Evolutionary conservation across 306 rosid species (phyloP).

Genomic region (Fagus sylvatica): DNA sequence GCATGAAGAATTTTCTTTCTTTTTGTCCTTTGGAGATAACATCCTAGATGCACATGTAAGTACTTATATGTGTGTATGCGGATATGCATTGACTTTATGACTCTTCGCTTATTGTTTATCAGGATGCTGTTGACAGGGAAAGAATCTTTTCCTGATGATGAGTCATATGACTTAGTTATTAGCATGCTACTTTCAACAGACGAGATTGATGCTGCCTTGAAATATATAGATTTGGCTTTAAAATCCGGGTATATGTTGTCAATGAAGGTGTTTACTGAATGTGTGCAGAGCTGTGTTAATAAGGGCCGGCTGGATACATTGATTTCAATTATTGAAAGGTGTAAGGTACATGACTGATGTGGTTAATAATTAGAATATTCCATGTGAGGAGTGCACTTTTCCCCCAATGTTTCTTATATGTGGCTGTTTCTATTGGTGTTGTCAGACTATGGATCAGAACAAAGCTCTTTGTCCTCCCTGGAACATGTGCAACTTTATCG

Average conservation of each 20-base stretch:
- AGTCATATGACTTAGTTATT: slow-evolving; percentile 74
- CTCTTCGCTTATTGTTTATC: slow-evolving; percentile 33
- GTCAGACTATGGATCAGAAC: slow-evolving; percentile 81
- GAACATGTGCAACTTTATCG: slow-evolving; percentile 64
- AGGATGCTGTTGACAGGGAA: slow-evolving; percentile 86
- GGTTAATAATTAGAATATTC: slow-evolving; percentile 19
- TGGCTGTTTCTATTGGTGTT: slow-evolving; percentile 28
- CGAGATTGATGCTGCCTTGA: slow-evolving; percentile 67
- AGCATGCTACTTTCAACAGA: slow-evolving; percentile 60
- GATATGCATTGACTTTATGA: slow-evolving; percentile 7
- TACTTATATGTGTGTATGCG: neutral
- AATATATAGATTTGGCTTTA: slow-evolving; percentile 63
- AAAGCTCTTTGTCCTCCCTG: slow-evolving; percentile 93
- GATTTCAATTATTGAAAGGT: slow-evolving; percentile 76
- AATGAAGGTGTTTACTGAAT: slow-evolving; percentile 50
- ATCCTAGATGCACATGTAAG: neutral
- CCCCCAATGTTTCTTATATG: slow-evolving; percentile 23
- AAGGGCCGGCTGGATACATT: slow-evolving; percentile 70
- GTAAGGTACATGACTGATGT: slow-evolving; percentile 60
- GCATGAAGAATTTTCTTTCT: too few species aligned
- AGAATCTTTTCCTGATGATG: slow-evolving; percentile 73
- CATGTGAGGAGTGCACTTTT: slow-evolving; percentile 5
- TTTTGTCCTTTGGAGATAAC: neutral
- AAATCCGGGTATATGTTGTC: slow-evolving; percentile 74
- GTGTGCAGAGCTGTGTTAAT: slow-evolving; percentile 53